A percentile compares a stretch with the other conserved stretches of the same genome.
Evolutionary conservation across 805 yeast species (phyloP).

Genomic region (Starmerella davenportii): DNA sequence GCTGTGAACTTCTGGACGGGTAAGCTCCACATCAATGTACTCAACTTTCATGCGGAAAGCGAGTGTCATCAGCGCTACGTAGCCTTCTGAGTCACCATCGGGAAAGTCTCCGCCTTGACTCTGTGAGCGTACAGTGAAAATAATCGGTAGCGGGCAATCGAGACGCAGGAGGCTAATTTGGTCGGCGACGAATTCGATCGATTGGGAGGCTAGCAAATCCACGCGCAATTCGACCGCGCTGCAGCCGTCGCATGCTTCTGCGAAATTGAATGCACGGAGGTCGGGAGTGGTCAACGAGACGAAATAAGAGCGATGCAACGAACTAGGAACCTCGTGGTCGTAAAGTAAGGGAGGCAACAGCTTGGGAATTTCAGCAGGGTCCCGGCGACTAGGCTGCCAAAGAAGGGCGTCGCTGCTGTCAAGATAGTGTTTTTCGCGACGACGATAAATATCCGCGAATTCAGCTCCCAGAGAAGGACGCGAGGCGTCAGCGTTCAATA

Average conservation of each 20-base stretch:
- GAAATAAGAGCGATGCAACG: constrained; percentile 37
- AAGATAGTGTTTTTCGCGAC: constrained; percentile 62
- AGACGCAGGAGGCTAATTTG: constrained; percentile 57
- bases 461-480: constrained; percentile 81
- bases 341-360: constrained; percentile 2
- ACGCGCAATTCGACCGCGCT: constrained; percentile 73
- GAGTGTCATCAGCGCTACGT: constrained; percentile 35
- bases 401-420: constrained; percentile 67
- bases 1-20: constrained; percentile 32
- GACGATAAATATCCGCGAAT: constrained; percentile 62
- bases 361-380: constrained; percentile 34
- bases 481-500: constrained; percentile 56
- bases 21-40: constrained; percentile 62
- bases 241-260: constrained; percentile 45
- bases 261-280: constrained; percentile 27
- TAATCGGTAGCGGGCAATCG: constrained; percentile 49
- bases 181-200: constrained; percentile 40
- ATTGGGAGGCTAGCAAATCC: constrained; percentile 39
- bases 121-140: constrained; percentile 60
- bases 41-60: constrained; percentile 69
- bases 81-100: constrained; percentile 32
- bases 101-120: constrained; percentile 74
- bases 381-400: constrained; percentile 39
- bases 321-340: constrained; percentile 19
- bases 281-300: constrained; percentile 53